Conservation (phyloP, 2,329 filamentous ascomycete genomes). For the Rhynchosporium secalis region DNA sequence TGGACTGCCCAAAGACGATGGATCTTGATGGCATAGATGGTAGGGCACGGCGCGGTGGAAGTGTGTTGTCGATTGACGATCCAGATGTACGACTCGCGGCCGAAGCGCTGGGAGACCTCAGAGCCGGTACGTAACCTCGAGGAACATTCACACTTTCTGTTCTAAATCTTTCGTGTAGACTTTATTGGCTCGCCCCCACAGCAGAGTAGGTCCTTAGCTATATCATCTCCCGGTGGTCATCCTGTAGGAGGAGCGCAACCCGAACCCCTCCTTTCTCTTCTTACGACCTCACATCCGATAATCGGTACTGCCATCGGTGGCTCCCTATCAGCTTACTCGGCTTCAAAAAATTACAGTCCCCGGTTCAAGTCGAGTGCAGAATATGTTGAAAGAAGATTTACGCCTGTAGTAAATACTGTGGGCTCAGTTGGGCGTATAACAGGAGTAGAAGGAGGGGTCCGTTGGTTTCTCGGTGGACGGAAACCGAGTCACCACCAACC, state of each 20-base stretch:
- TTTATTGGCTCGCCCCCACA: slow-evolving; percentile 64
- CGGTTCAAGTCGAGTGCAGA: slow-evolving; percentile 87
- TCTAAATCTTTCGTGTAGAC: slow-evolving; percentile 47
- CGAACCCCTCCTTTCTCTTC: slow-evolving; percentile 81
- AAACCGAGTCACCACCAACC: slow-evolving; percentile 38
- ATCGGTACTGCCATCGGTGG: slow-evolving; percentile 82
- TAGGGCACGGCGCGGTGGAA: slow-evolving; percentile 36
- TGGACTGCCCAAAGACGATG: slow-evolving; percentile 37
- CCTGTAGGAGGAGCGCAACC: slow-evolving; percentile 44
- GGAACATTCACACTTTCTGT: slow-evolving; percentile 11
- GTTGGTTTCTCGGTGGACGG: slow-evolving; percentile 73
- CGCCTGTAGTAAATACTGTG: slow-evolving; percentile 83
- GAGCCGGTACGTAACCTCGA: slow-evolving; percentile 60
- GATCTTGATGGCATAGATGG: slow-evolving; percentile 38
- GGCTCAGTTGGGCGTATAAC: slow-evolving; percentile 81
- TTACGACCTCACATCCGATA: slow-evolving; percentile 85
- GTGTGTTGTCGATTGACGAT: slow-evolving; percentile 54
- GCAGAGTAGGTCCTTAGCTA: slow-evolving; percentile 29
- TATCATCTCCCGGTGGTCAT: slow-evolving; percentile 43
- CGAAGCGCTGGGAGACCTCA: slow-evolving; percentile 72
- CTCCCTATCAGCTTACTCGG: slow-evolving; percentile 81
- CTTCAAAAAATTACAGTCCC: slow-evolving; percentile 87
- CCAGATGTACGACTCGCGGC: slow-evolving; percentile 70
- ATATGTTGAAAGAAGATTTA: slow-evolving; percentile 85
- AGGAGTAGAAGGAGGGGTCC: slow-evolving; percentile 81